Base-by-base conservation (phyloP, 768 basidiomycete species). In the Boletus pseudopeckii region DNA sequence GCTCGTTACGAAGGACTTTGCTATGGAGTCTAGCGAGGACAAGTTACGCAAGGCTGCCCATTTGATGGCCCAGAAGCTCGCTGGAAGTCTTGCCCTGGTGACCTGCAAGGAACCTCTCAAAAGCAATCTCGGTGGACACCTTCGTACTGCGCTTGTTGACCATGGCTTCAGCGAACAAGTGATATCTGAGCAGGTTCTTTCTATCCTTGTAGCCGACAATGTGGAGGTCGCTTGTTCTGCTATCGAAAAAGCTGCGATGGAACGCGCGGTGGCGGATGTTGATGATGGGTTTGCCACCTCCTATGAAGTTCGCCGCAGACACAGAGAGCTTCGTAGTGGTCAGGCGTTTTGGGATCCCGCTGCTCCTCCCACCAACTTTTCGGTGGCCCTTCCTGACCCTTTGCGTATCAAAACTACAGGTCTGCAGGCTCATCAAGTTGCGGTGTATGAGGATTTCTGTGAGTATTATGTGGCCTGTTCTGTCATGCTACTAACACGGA, bases 51-150 rank as follows among this genome's bases (percentile, higher is more conserved):
- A 87, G 63, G 92, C 97, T 24, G 93, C 90, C 13, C 93, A 97
- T 69, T 70, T 93, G 34, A 98, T 98, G 95, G 95, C 94, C 2
- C 92, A 93, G 72, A 96, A 93, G 68, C 82, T 99, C 48, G 97
- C 97, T 15, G 95, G 96, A 38, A 95, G 91, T 61, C 81, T 99
- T 45, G 97, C 97, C 24, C 75, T 98, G 50, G 97, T 99, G 15
- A 98, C 97, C 17, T 98, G 96, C 79, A 98, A 98, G 69, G 97
- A 99, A 64, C 95, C 96, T 1, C 72, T 99, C 53, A 87, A 93
- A 65, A 90, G 88, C 67, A 95, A 97, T 70, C 84, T 98, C 63
- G 85, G 88, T 17, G 86, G 82, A 49, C 93, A 96, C 64, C 77
- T 98, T 32, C 86, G 94, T n/a, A 83, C 85, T 42, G 82, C 86